Percentiles rank a stretch among this genome's conserved stretches.
Conservation (phyloP, 139 green algal species). For the Helicosporidium sp. region DNA sequence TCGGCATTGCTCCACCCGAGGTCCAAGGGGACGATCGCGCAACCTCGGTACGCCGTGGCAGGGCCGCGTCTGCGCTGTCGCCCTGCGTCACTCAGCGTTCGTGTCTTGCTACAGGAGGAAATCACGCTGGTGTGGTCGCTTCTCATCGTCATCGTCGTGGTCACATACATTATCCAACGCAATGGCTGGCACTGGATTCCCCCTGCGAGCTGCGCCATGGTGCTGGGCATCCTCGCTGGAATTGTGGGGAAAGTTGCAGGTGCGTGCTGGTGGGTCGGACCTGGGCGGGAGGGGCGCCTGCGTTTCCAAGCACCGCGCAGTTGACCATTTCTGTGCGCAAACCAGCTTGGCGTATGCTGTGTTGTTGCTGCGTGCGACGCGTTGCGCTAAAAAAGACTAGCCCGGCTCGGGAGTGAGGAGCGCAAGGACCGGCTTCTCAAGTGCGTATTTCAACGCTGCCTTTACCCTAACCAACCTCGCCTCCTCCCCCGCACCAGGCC, state of each 20-base stretch:
- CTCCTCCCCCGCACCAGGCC: constrained; percentile 3
- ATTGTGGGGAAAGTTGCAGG: constrained; percentile 10
- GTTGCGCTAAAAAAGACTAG: not conserved
- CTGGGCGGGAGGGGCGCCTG: not conserved
- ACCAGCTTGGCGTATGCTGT: not conserved
- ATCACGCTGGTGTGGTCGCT: constrained; percentile 29
- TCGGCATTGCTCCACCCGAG: too few relatives aligned
- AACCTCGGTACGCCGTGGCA: too few relatives aligned
- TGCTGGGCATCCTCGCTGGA: constrained; percentile 24
- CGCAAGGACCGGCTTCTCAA: too few relatives aligned
- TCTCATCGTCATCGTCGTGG: constrained; percentile 22
- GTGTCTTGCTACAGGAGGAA: too few relatives aligned
- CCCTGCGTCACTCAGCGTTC: too few relatives aligned
- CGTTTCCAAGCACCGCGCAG: too few relatives aligned
- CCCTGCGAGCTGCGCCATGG: constrained; percentile 25
- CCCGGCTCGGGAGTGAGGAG: too few relatives aligned
- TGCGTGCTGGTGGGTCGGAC: not conserved
- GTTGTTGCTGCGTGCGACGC: not conserved
- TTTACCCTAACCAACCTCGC: not conserved
- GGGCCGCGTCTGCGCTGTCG: too few relatives aligned
- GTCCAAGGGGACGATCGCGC: too few relatives aligned
- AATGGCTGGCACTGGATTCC: constrained; percentile 15
- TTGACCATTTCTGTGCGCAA: too few relatives aligned
- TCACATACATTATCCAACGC: constrained; percentile 31
- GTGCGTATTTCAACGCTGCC: not conserved